Evolutionary conservation across 768 basidiomycete genomes (phyloP).

Genomic region (Dioszegia crocea): DNA sequence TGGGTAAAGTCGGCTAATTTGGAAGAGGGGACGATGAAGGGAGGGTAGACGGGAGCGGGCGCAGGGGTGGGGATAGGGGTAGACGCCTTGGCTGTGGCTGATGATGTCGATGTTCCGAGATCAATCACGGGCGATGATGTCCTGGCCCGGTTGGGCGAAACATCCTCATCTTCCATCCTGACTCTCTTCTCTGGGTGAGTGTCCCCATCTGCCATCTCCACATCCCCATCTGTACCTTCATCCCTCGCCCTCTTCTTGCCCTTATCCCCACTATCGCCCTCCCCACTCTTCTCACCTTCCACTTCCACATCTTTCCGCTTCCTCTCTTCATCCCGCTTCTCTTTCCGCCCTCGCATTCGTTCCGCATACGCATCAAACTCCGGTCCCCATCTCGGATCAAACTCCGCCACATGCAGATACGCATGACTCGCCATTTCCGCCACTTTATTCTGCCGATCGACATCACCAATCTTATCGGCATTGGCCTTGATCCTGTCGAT

Average conservation of each 20-base stretch:
- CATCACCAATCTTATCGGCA: constrained; percentile 64
- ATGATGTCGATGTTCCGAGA: background rate
- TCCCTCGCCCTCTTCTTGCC: background rate
- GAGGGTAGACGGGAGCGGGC: constrained; percentile 54
- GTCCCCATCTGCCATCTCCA: background rate
- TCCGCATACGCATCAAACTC: constrained; percentile 86
- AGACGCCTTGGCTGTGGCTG: background rate
- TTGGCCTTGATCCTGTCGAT: constrained; percentile 53
- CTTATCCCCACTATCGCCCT: background rate
- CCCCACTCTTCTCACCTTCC: background rate
- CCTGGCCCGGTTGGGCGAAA: too few relatives aligned
- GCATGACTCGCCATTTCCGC: constrained; percentile 80
- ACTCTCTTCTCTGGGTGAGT: background rate
- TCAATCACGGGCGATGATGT: too few relatives aligned
- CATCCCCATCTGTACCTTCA: background rate
- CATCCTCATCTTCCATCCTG: background rate
- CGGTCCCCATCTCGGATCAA: constrained; percentile 57
- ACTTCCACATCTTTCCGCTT: constrained; percentile 36
- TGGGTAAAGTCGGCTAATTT: constrained; percentile 56
- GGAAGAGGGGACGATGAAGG: constrained; percentile 64
- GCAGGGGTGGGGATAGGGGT: background rate
- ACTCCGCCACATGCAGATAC: constrained; percentile 56
- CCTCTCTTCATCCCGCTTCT: constrained; percentile 49
- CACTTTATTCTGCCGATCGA: constrained; percentile 72
- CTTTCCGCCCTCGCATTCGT: constrained; percentile 60